Evolutionary conservation across 495 filamentous ascomycete genomes (phyloP).

Genomic region (Podospora bellae-mahoneyi): DNA sequence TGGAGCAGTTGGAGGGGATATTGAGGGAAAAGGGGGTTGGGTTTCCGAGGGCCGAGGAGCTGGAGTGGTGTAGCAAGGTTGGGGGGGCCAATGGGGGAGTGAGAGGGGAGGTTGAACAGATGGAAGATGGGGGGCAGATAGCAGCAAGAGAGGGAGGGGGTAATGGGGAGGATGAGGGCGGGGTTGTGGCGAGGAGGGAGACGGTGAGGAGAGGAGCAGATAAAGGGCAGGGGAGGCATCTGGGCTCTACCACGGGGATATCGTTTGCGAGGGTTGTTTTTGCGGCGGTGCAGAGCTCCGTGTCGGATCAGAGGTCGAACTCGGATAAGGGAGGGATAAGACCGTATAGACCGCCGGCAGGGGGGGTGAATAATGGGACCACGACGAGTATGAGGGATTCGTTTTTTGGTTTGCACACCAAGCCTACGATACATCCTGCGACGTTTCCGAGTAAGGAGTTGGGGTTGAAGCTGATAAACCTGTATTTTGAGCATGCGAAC

Average conservation of each 20-base stretch:
- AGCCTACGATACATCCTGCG: slow-evolving; percentile 79
- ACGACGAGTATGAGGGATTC: slow-evolving; percentile 86
- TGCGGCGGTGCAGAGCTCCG: slow-evolving; percentile 85
- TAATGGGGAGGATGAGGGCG: slow-evolving; percentile 29
- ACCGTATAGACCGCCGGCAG: slow-evolving; percentile 40
- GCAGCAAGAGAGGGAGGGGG: slow-evolving; percentile 27
- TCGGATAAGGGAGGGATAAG: slow-evolving; percentile 50
- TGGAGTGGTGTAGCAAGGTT: slow-evolving; percentile 65
- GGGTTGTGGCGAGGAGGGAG: slow-evolving; percentile 36
- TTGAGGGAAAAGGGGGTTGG: slow-evolving; percentile 65
- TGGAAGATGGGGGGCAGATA: not conserved
- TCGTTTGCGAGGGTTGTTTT: slow-evolving; percentile 94
- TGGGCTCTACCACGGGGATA: slow-evolving; percentile 85
- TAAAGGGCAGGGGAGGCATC: slow-evolving; percentile 77
- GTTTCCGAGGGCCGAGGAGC: slow-evolving; percentile 71
- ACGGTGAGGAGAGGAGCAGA: slow-evolving; percentile 52
- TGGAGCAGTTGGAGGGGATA: slow-evolving; percentile 77
- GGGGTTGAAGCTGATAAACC: slow-evolving; percentile 64
- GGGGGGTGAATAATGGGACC: slow-evolving; percentile 31
- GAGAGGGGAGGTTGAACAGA: not conserved
- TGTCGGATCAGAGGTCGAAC: slow-evolving; percentile 61
- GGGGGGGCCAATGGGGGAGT: slow-evolving; percentile 28
- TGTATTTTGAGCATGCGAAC: slow-evolving; percentile 95
- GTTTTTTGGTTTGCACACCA: slow-evolving; percentile 90
- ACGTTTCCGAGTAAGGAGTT: slow-evolving; percentile 76